Evolutionary conservation across 352 stramenopile species (phyloP), one percentile per base, ranked within the genome.

Genomic region (Phytopythium cucurbitacearum): DNA sequence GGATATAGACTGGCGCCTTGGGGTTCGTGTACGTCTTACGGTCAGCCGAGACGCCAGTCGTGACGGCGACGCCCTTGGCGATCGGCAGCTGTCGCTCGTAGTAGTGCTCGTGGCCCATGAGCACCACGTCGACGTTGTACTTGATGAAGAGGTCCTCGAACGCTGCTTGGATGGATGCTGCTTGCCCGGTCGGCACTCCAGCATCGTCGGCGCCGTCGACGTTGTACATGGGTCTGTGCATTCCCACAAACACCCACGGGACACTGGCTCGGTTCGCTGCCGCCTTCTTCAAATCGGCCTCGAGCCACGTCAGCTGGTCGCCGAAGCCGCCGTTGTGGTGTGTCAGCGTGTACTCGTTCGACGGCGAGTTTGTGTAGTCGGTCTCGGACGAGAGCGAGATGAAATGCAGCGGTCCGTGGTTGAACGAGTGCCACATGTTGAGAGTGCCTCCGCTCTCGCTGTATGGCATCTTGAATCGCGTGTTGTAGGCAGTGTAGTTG

Each of bases 341-440:
- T 2, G 51, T 59, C 10, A 54, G 38, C 7, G 65, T 74, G 36
- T 67, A 60, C 42, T 53, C 40, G 61, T 82, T 77, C 34, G 51
- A 69, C 1, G 73, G 69, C 1, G 65, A 59, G 15, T 40, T 40
- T 1, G 60, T 46, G 52, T 80, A 87, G 53, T 90, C 73, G 1
- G 78, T 93, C 62, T 97, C 87, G 1, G 73, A 75, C 37, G 81
- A 91, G n/a, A 97, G 72, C 10, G 78, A 73, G 4, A 85, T 89
- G 51, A 95, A 88, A 60, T 96, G 87, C 13, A 95, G 60, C 21
- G 71, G 64, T 0, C 83, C 86, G 51, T 96, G 67, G 48, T 95
- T 75, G 52, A 94, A 97, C 35, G 83, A 94, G 59, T 96, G 85
- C 82, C 83, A 96, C 81, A 95, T 96, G 59, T 92, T 92, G 48